Conservation (phyloP, 2,329 filamentous ascomycete species). For the Trichoderma asperellum region DNA sequence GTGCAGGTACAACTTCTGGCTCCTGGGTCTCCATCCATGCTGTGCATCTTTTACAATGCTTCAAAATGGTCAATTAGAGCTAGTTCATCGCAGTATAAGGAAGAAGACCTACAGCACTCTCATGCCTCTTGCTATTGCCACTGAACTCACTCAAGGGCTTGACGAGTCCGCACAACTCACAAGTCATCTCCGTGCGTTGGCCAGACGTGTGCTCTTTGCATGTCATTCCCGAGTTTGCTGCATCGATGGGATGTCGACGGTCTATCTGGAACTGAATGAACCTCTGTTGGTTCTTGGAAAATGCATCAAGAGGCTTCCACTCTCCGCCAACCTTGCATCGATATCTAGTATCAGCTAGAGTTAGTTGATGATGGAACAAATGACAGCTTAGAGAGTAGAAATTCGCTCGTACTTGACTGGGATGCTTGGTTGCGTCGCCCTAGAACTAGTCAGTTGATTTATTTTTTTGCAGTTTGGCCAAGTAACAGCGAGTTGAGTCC, state of each 20-base stretch:
- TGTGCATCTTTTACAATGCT: constrained; percentile 44
- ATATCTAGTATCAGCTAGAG: constrained; percentile 33
- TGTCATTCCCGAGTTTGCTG: constrained; percentile 43
- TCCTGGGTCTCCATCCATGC: constrained; percentile 46
- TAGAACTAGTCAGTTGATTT: constrained; percentile 11
- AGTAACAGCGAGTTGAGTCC: not conserved
- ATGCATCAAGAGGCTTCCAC: constrained; percentile 40
- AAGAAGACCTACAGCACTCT: constrained; percentile 38
- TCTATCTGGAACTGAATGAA: constrained; percentile 34
- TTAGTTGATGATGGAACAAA: not conserved
- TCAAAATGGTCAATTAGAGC: constrained; percentile 17
- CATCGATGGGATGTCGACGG: constrained; percentile 31
- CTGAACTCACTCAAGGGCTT: constrained; percentile 40
- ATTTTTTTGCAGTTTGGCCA: not conserved
- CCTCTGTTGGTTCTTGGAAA: constrained; percentile 42
- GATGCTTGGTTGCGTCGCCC: constrained; percentile 10
- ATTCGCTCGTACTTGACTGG: constrained; percentile 29
- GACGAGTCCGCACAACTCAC: constrained; percentile 39
- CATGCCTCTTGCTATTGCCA: constrained; percentile 37
- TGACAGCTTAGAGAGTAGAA: too few relatives aligned
- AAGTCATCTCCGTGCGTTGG: constrained; percentile 36
- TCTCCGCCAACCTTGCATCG: constrained; percentile 45
- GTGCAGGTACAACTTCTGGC: constrained; percentile 37
- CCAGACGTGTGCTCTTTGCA: constrained; percentile 42
- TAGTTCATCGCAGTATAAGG: not conserved